Base-by-base conservation (phyloP, 768 basidiomycete genomes). In the Panaeolus cyanescens region DNA sequence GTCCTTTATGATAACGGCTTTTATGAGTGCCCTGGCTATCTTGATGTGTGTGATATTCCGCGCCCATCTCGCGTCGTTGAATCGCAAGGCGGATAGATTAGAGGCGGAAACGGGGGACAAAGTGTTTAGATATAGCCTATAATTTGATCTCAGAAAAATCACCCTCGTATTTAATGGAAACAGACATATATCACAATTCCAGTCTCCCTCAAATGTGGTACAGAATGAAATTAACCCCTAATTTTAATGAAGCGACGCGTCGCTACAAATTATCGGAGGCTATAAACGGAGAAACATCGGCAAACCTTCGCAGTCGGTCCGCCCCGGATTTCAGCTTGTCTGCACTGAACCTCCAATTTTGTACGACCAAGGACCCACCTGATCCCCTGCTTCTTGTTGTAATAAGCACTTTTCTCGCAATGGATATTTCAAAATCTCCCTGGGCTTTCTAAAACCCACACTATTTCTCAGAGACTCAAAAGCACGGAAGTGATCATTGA, bases 1-100 rank as follows among this genome's bases (percentile, higher is more conserved):
- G 40, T 91, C 90, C 1, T 95, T 87, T 74, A 83, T 80, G 22
- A 89, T 95, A 60, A 91, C 89, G 75, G 87, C 90, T 42, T 76
- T 83, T 56, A 80, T 83, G 62, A 85, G 77, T 64, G 80, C 78
- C 5, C 58, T 82, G 31, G 75, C 80, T 6, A 83, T 86, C 32
- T 64, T 82, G 28, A 79, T 88, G 75, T 80, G 79, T 62, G 76
- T 79, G 65, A 61, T 71, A n/a, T 84, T 87, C 69, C 76, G 82
- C 55, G 64, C 63, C n/a, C 75, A 85, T 61, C 71, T 88, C 50
- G 68, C 63, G 28, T 62, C 63, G 19, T 62, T 83, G 50, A 87
- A 86, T 64, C 64, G 57, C 58, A 65, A 73, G 63, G 64, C 76
- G 32, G 80, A 82, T 36, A 64, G 64, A 56, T 72, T 74, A 53